Conservation (phyloP, 176 grass and related monocot species). For the Typha latifolia region DNA sequence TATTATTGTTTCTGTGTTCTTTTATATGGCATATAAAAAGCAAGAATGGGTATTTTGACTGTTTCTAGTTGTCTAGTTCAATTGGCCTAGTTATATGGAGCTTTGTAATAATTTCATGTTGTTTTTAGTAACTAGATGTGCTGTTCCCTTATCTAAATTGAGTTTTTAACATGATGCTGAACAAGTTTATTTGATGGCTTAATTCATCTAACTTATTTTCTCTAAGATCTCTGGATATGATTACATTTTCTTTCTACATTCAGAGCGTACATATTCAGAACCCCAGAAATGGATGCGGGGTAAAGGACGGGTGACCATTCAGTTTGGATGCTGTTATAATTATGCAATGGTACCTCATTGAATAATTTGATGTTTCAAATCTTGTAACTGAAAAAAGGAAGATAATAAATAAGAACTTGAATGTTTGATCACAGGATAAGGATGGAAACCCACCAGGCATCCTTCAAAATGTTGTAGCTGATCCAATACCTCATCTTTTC, state of each 20-base stretch:
- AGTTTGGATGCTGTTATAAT: conserved; percentile 52
- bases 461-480: conserved; percentile 40
- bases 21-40: no score
- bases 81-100: no score
- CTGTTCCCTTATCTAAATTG: no score
- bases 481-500: conserved; percentile 59
- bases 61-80: no score
- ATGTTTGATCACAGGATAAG: conserved; percentile 59
- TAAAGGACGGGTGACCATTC: conserved; percentile 47
- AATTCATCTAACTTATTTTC: background rate
- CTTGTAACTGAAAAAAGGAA: background rate
- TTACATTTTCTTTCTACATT: conserved; percentile 16
- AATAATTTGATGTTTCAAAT: conserved; percentile 1
- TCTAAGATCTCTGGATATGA: background rate
- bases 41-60: no score
- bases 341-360: conserved; percentile 26
- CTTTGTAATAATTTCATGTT: no score
- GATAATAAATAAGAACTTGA: background rate
- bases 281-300: conserved; percentile 42
- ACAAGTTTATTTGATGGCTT: background rate
- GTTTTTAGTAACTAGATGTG: no score
- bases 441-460: conserved; percentile 88
- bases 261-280: conserved; percentile 40
- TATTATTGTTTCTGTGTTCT: no score
- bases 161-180: no score